Evolutionary conservation across 2,329 filamentous ascomycete species (phyloP), one percentile per base, ranked within the genome.

Genomic region (Chaetomiaceae sp.): DNA sequence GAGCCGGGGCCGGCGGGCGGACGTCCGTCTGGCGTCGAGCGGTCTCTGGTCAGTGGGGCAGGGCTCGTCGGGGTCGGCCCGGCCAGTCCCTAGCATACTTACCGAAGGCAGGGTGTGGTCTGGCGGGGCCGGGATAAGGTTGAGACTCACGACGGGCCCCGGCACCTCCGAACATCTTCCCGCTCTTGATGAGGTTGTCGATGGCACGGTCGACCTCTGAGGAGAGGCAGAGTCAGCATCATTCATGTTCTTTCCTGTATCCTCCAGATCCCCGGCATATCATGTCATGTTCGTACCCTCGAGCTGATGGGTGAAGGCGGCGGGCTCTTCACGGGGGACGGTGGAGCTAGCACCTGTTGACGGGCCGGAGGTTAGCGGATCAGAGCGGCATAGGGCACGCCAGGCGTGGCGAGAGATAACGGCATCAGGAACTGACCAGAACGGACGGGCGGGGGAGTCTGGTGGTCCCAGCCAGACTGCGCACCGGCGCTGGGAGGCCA

Each of bases 141-240:
- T 85, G 78, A 53, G 83, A 95, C 73, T 96, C 89, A 78, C 91
- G 87, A 70, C 93, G 89, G 64, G 75, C 80, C 64, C 76, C 76
- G 43, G 64, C 59, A 65, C 74, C 73, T 65, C 78, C 82, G 71
- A 92, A 93, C 73, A 91, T 85, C 77, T 97, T 97, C 65, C 91
- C 91, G 69, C 91, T 96, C 79, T 97, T 97, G 65, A 92, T 81
- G 55, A 99, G 81, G 70, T 97, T 97, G 66, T 97, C 93, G 65
- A 92, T 84, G 61, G 92, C 92, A 67, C 92, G 86, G 60, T 97
- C 93, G 63, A 99, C 90, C 81, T 99, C 93, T 96, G 65, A 35
- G 58, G 47, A 48, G 25, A 60, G 68, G 10, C 25, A 27, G 6
- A 16, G 56, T 60, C 50, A 63, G 57, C 39, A 46, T 33, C 23